phyloP scores from a whole-genome alignment of 768 basidiomycete species.

The Xerocomellus dryophilus region DNA sequence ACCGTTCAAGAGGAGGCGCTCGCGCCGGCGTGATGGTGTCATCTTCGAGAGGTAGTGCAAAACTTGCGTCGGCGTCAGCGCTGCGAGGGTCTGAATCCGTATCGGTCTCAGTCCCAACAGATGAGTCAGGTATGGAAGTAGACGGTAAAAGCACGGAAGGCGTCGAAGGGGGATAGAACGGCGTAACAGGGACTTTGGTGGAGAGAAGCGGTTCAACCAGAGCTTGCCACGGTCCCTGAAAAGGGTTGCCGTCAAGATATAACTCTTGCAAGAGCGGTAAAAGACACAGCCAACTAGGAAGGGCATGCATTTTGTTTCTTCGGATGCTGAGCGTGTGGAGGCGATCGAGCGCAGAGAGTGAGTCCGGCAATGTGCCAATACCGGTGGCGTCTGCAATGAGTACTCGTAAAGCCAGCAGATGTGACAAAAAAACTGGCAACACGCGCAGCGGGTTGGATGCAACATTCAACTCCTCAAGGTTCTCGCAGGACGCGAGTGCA shows the following conservation, averaged over 20 bases:
- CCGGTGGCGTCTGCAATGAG: slow-evolving; percentile 92
- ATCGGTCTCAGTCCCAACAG: slow-evolving; percentile 46
- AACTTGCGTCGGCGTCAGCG: slow-evolving; percentile 32
- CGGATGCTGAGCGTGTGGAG: slow-evolving; percentile 89
- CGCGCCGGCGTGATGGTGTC: slow-evolving; percentile 70
- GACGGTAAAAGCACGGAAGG: slow-evolving; percentile 55
- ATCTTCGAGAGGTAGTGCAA: slow-evolving; percentile 46
- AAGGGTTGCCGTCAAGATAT: slow-evolving; percentile 93
- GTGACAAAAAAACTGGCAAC: slow-evolving; percentile 85
- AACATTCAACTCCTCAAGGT: slow-evolving; percentile 91
- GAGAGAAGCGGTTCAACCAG: slow-evolving; percentile 82
- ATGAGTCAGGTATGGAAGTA: slow-evolving; percentile 44
- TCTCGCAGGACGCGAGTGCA: slow-evolving; percentile 72
- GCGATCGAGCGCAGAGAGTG: slow-evolving; percentile 68
- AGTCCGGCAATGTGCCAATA: slow-evolving; percentile 69
- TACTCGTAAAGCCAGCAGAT: slow-evolving; percentile 74
- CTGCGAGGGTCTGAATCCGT: slow-evolving; percentile 53
- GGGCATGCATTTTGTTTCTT: slow-evolving; percentile 79
- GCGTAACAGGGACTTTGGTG: slow-evolving; percentile 57
- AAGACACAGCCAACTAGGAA: slow-evolving; percentile 94
- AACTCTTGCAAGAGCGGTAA: slow-evolving; percentile 82
- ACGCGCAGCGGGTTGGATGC: slow-evolving; percentile 87
- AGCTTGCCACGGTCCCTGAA: slow-evolving; percentile 90
- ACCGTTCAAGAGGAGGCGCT: slow-evolving; percentile 50
- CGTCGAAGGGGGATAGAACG: slow-evolving; percentile 63